phyloP scores from a whole-genome alignment of 345 rosid species.

The Limnanthes douglasii region DNA sequence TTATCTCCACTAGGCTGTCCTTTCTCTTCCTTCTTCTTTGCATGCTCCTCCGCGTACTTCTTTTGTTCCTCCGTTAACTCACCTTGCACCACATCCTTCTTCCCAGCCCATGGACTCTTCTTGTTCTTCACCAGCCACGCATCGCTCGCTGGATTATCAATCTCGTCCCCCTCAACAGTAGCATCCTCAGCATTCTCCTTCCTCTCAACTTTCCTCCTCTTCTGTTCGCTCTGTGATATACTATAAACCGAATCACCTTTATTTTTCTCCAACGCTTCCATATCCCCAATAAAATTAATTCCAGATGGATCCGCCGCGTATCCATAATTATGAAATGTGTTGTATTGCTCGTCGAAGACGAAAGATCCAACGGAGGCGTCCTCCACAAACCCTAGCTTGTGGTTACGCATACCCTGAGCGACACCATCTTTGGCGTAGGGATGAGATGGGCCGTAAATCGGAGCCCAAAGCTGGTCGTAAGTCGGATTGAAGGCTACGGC shows the following conservation, averaged over 20 bases:
- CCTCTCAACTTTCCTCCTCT: constrained; percentile 50
- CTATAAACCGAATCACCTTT: constrained; percentile 65
- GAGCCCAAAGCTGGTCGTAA: constrained; percentile 90
- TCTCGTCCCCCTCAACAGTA: constrained; percentile 25
- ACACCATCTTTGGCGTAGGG: constrained; percentile 93
- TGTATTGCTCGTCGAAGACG: constrained; percentile 83
- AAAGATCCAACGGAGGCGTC: constrained; percentile 80
- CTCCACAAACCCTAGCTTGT: constrained; percentile 93
- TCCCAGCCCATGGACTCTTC: constrained; percentile 95
- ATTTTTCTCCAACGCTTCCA: constrained; percentile 44
- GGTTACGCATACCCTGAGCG: constrained; percentile 94
- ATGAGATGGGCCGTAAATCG: constrained; percentile 72
- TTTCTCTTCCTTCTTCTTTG: constrained; percentile 88
- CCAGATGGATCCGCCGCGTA: constrained; percentile 89
- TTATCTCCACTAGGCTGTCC: constrained; percentile 38
- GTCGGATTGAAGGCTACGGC: constrained; percentile 65
- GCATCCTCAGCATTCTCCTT: constrained; percentile 19
- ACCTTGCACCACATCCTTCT: constrained; percentile 63
- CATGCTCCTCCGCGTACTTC: constrained; percentile 91
- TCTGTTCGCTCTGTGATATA: constrained; percentile 72
- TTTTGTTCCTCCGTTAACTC: constrained; percentile 95
- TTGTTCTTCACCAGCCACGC: constrained; percentile 69
- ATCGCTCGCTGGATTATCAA: constrained; percentile 73
- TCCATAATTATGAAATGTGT: constrained; percentile 79
- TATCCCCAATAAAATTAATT: constrained; percentile 64